Evolutionary conservation across 805 yeast species (phyloP).

Genomic region (Yamadazyma kitorensis): DNA sequence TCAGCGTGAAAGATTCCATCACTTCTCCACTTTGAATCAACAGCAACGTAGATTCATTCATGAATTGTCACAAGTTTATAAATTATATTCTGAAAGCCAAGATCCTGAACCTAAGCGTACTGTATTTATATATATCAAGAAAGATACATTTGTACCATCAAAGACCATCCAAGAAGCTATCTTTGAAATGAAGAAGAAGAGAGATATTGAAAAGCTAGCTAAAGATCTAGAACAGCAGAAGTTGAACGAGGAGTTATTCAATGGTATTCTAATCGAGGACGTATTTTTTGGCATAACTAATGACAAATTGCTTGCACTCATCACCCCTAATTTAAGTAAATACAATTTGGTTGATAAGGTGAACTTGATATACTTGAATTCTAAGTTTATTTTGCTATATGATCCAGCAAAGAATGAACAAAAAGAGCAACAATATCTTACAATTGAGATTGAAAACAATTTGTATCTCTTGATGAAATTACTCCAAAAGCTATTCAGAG

Average conservation of each 20-base stretch:
- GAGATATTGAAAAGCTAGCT: constrained; percentile 16
- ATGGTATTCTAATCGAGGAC: constrained; percentile 54
- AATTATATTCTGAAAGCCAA: constrained; percentile 66
- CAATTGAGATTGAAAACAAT: constrained; percentile 38
- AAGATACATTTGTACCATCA: constrained; percentile 36
- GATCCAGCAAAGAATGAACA: not conserved
- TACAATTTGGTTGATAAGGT: constrained; percentile 3
- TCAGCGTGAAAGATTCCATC: constrained; percentile 36
- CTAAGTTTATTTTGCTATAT: constrained; percentile 2
- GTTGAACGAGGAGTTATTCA: constrained; percentile 27
- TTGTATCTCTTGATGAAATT: constrained; percentile 38
- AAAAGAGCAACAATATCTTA: not conserved
- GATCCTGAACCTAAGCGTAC: constrained; percentile 79
- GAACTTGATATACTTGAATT: constrained; percentile 2
- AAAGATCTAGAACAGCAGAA: constrained; percentile 21
- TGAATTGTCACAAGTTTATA: constrained; percentile 57
- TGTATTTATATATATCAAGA: constrained; percentile 53
- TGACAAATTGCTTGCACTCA: constrained; percentile 21
- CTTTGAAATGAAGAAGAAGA: constrained; percentile 11
- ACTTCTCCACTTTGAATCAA: constrained; percentile 71
- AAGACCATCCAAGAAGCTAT: constrained; percentile 31
- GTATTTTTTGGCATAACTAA: constrained; percentile 49
- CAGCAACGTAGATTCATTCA: constrained; percentile 72
- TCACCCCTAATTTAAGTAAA: constrained; percentile 21
- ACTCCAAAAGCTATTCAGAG: constrained; percentile 31